These are phyloP conservation scores for Nymphaea colorata DNA, from an alignment of 164 flowering plant genomes.

Conservation along the genomic window DNA sequence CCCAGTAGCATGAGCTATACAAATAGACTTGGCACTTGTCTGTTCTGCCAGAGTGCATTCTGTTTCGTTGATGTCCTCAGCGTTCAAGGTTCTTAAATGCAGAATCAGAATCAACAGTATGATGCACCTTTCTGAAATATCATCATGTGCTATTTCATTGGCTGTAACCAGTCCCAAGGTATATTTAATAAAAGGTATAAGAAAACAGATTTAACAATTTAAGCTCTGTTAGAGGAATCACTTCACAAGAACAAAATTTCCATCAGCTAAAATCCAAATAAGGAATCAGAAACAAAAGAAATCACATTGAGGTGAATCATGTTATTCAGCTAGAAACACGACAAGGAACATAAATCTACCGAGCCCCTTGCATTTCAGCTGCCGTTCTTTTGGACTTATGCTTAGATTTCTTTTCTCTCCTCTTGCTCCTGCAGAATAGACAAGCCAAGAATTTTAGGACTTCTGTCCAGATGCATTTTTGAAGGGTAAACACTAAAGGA, in stretches of 20 bases:
- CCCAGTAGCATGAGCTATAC: neutral
- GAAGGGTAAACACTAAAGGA: neutral
- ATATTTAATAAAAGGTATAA: neutral
- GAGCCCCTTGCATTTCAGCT: conserved; percentile 23
- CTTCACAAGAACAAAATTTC: neutral
- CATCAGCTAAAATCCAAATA: neutral
- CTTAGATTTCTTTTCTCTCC: conserved; percentile 51
- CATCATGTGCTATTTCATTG: neutral
- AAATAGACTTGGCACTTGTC: neutral
- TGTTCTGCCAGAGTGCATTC: too few species aligned
- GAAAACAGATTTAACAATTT: too few species aligned
- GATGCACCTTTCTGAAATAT: neutral
- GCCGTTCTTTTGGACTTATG: conserved; percentile 51
- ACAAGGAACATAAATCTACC: conserved; percentile 3
- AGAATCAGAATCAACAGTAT: neutral
- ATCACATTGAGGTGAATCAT: neutral
- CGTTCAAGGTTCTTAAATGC: neutral
- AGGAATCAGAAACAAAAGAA: neutral
- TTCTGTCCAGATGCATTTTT: conserved; percentile 9
- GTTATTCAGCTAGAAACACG: neutral
- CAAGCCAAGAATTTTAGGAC: conserved; percentile 33
- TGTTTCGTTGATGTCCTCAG: too few species aligned
- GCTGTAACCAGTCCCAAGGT: neutral
- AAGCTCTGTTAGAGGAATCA: too few species aligned
- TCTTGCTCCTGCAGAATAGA: neutral